Evolutionary conservation across 768 basidiomycete genomes (phyloP).

Genomic region (Dioszegia aurantiaca): DNA sequence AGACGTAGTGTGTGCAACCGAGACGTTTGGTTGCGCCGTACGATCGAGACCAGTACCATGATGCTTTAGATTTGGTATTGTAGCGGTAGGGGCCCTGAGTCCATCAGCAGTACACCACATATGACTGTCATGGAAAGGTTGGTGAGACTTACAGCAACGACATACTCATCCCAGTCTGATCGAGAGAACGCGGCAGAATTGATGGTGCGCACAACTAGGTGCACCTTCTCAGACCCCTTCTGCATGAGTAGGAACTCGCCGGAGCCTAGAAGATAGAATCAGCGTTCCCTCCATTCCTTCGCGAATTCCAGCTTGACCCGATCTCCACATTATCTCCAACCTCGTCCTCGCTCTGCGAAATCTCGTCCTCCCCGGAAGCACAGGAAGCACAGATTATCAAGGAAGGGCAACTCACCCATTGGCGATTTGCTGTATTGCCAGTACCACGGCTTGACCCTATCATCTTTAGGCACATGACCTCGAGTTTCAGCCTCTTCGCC

Average conservation of each 20-base stretch:
- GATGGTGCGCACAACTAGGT: slow-evolving; percentile 51
- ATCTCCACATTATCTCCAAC: too few species aligned
- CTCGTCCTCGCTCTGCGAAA: too few species aligned
- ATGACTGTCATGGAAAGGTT: not conserved
- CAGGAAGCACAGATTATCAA: too few species aligned
- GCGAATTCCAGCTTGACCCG: too few species aligned
- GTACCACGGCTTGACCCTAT: slow-evolving; percentile 39
- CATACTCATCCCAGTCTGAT: slow-evolving; percentile 51
- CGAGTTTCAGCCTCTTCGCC: slow-evolving; percentile 31
- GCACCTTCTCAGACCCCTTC: slow-evolving; percentile 41
- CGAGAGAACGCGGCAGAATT: slow-evolving; percentile 49
- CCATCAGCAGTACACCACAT: not conserved
- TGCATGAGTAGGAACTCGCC: slow-evolving; percentile 49
- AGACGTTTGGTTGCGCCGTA: slow-evolving; percentile 46
- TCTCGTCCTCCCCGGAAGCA: too few species aligned
- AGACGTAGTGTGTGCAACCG: slow-evolving; percentile 45
- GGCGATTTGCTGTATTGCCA: slow-evolving; percentile 51
- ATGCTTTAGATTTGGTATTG: slow-evolving; percentile 52
- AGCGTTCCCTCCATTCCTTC: slow-evolving; percentile 1
- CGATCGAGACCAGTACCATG: slow-evolving; percentile 53
- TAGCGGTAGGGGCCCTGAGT: slow-evolving; percentile 48
- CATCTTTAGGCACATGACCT: slow-evolving; percentile 15
- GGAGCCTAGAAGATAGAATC: slow-evolving; percentile 36
- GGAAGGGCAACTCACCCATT: slow-evolving; percentile 36
- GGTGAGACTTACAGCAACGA: slow-evolving; percentile 40